Evolutionary conservation across 345 rosid genomes (phyloP), one percentile per base, ranked within the genome.

Genomic region (Syzygium aqueum): DNA sequence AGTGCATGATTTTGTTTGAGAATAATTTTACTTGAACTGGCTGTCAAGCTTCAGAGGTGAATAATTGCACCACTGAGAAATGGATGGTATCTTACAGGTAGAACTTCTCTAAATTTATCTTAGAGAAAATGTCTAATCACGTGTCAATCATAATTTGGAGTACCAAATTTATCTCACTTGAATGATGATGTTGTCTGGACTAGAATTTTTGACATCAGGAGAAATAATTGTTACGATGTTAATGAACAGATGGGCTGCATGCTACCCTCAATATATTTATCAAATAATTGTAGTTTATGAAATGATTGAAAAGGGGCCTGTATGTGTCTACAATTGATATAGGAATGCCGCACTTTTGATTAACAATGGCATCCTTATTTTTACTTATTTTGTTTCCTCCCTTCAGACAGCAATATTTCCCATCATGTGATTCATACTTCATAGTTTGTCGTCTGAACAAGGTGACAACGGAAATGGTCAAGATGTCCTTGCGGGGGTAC

Each of bases 171-270:
- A 13, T 59, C 15, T 51, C 15, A 6, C 56, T 61, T 5, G 8
- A 9, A 1, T n/a, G 5, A 59, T 16, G 14, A 27, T 6, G 15
- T 11, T 59, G 67, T 59, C 30, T n/a, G 17, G 73, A 61, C 17
- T 1, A 17, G 33, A n/a, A n/a, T 13, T 15, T 13, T 12, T n/a
- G 4, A 61, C 37, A 61, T 61, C 37, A 6, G 8, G 73, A 61
- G 73, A 28, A n/a, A 61, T 61, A 16, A 61, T 61, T 61, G 33
- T n/a, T 9, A 30, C 22, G 10, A 65, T 63, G 15, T 65, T 27
- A 4, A 0, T 28, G 11, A 28, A 65, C 0, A 6, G 19, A 61
- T 0, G 33, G 7, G 33, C 17, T 51, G 53, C 17, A 9, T 14
- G 15, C 53, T 51, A 3, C 5, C 17, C 53, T 51, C 4, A 51